Evolutionary conservation across 768 basidiomycete genomes (phyloP), one percentile per base, ranked within the genome.

Genomic region (Mycena leptocephala): DNA sequence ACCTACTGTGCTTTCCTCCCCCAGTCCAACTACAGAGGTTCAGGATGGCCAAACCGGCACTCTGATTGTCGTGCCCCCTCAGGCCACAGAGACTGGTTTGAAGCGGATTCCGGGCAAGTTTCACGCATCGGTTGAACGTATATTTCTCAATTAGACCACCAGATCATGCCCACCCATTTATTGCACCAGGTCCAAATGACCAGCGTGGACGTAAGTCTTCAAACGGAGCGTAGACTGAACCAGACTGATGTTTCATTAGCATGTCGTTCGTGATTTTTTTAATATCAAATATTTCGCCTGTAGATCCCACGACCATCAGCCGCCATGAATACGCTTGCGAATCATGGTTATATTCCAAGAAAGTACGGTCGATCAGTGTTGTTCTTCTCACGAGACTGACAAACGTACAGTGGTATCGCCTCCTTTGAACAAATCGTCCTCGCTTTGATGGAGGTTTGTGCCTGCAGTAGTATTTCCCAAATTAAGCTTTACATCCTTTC

Each of bases 301-400:
- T 35, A 3, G 37, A 26, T 59, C 46, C 71, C 33, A 70, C 53
- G 18, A 3, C 13, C 26, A 43, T 26, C 41, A 78, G 74, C 77
- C 35, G 74, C 77, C 37, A 75, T 78, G 77, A 78, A 78, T 72
- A 78, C 77, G 7, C 75, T 76, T 24, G 75, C 75, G 28, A 76
- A 76, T 28, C 75, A 76, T 7, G 75, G 75, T 2, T 71, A 70
- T 58, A 78, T 78, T 48, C 66, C 77, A 5, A 64, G 72, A 70
- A 78, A 75, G 76, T 77, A 39, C 4, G 66, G 3, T 32, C 18
- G 1, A 18, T 39, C 35, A 56, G 1, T 13, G 41, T 30, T 33
- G 20, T n/a, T 10, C 8, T 26, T 35, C 16, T 64, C 2, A 20
- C 13, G 4, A 48, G 5, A 43, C 62, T 69, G 28, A 70, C 4